Conservation (phyloP, 202 grass and related monocot genomes). For the Cymbopogon flexuosus region DNA sequence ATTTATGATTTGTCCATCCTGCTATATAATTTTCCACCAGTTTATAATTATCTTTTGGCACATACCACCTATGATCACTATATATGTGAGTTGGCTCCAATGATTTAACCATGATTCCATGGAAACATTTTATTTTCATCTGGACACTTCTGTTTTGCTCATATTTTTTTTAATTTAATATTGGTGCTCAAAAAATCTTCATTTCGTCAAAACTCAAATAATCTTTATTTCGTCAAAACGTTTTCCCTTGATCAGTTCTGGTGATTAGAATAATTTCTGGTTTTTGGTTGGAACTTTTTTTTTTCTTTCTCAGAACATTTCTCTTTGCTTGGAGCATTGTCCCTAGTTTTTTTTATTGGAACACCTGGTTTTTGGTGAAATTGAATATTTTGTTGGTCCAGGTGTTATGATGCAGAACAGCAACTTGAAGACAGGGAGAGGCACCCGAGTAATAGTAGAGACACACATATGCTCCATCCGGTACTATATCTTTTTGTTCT, state of each 20-base stretch:
- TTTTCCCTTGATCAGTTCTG: neutral
- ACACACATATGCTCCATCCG: conserved; percentile 71
- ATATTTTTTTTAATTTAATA: neutral
- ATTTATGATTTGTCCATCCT: conserved; percentile 16
- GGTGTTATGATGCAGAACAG: conserved; percentile 75
- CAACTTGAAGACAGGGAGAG: conserved; percentile 76
- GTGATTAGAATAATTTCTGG: neutral
- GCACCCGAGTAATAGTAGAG: conserved; percentile 66
- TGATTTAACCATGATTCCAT: neutral
- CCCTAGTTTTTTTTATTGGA: neutral
- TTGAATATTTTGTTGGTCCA: conserved; percentile 39
- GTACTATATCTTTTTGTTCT: conserved; percentile 43
- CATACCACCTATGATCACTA: neutral
- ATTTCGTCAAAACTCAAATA: neutral
- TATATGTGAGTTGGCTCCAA: neutral
- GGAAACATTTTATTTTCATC: neutral
- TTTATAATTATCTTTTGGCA: neutral
- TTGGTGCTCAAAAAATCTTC: neutral
- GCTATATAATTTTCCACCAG: neutral
- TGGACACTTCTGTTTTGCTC: neutral
- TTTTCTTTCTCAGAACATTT: neutral
- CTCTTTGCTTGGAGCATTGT: neutral
- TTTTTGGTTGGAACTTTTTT: neutral
- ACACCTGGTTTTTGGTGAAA: neutral
- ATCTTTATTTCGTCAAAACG: neutral